Base-by-base conservation (phyloP, 305 asterid species). In the Salvia sclarea region DNA sequence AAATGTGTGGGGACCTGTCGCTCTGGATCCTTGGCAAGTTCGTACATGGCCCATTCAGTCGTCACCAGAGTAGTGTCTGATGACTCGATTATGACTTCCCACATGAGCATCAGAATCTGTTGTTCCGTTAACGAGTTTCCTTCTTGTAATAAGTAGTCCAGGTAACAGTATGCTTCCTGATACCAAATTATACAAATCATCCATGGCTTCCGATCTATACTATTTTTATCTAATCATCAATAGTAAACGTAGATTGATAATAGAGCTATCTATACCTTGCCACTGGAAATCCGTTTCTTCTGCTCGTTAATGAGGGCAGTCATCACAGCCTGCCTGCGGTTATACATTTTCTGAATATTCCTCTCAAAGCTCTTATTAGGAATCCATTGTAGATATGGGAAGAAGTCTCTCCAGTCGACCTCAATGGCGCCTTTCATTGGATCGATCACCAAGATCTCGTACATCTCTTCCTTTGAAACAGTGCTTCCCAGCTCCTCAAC, bases 351-450 rank as follows among this genome's bases (percentile, higher is more conserved):
- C 58, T 71, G 72, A 30, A 92, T 54, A 66, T 70, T 88, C 4
- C 59, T 67, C 55, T 87, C 92, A 7, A 91, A 83, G 64, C 72
- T 60, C 65, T 66, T 77, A 75, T 91, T 91, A 4, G 98, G 98
- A 61, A 85, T 68, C 96, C 95, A 91, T 64, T 79, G 81, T 13
- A 91, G 61, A 72, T 83, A 87, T 0, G 95, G 95, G 73, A 91
- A 89, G 68, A 91, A 91, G 66, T 91, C 98, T 64, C 98, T 84
- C 98, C 98, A 91, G 45, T 91, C 98, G 35, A 91, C 98, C 58
- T 91, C 96, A 59, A 89, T 84, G 20, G 95, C 94, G 40, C 94
- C 98, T 72, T 80, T 88, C 96, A 91, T 89, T 5, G 79, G 83
- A 33, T 85, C 91, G 4, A 64, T 8, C 21, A 89, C 96, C 59